A percentile compares a stretch with the other conserved stretches of the same genome.
Evolutionary conservation across 352 stramenopile genomes (phyloP).

Genomic region (Phytophthora colocasiae): DNA sequence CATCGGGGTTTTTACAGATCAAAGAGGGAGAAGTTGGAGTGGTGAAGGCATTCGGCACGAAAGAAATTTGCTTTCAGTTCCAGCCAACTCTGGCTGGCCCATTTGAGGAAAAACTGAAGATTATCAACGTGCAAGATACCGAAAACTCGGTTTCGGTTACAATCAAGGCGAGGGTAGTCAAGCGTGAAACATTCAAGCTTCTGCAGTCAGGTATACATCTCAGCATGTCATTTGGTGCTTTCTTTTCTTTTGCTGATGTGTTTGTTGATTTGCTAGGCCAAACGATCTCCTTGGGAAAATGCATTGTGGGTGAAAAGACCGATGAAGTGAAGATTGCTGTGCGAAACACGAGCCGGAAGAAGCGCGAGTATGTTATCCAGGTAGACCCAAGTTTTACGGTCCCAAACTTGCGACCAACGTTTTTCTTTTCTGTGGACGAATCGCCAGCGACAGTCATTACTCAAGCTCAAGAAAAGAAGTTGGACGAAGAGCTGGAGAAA

Average conservation of each 20-base stretch:
- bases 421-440: slow-evolving; percentile 87
- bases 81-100: slow-evolving; percentile 84
- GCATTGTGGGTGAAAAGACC: slow-evolving; percentile 84
- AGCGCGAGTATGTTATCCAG: slow-evolving; percentile 89
- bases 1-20: slow-evolving; percentile 89
- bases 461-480: slow-evolving; percentile 90
- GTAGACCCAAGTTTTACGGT: slow-evolving; percentile 77
- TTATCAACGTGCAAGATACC: slow-evolving; percentile 90
- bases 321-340: slow-evolving; percentile 87
- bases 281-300: slow-evolving; percentile 86
- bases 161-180: slow-evolving; percentile 91
- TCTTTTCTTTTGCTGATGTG: slow-evolving; percentile 3
- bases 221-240: neutral
- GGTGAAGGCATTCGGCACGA: slow-evolving; percentile 88
- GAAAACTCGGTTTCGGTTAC: slow-evolving; percentile 89
- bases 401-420: slow-evolving; percentile 70
- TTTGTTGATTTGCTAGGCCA: slow-evolving; percentile 53
- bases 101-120: slow-evolving; percentile 91
- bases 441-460: slow-evolving; percentile 85
- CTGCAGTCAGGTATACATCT: slow-evolving; percentile 78
- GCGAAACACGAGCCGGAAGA: slow-evolving; percentile 90
- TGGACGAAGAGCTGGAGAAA: slow-evolving; percentile 92
- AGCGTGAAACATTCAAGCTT: slow-evolving; percentile 91
- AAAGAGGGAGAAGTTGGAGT: slow-evolving; percentile 89
- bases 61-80: slow-evolving; percentile 92